Evolutionary conservation across 1,284 basidiomycete genomes (phyloP).

Genomic region (Austroboletus rostrupii): DNA sequence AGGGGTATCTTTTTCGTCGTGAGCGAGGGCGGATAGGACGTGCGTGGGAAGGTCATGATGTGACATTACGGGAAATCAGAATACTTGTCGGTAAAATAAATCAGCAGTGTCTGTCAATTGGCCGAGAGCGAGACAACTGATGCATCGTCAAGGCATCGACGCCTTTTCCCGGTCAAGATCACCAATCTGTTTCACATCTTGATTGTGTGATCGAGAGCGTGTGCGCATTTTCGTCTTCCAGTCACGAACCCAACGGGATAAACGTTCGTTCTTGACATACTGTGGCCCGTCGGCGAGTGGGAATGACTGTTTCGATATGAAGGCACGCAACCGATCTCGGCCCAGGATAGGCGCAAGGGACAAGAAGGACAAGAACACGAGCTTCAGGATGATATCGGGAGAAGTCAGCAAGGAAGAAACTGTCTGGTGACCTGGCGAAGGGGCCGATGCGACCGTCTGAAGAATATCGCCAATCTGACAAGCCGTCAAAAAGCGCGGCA

Average conservation of each 20-base stretch:
- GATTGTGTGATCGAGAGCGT: constrained; percentile 41
- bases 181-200: constrained; percentile 39
- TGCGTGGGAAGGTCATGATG: constrained; percentile 21
- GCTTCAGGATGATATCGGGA: constrained; percentile 69
- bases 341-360: constrained; percentile 76
- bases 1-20: constrained; percentile 31
- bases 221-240: constrained; percentile 51
- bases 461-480: constrained; percentile 76
- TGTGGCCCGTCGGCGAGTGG: constrained; percentile 21
- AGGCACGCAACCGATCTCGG: constrained; percentile 54
- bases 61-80: constrained; percentile 23
- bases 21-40: constrained; percentile 9
- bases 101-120: constrained; percentile 11
- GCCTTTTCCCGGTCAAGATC: constrained; percentile 47
- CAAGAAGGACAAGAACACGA: constrained; percentile 67
- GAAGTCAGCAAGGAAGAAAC: constrained; percentile 69
- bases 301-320: constrained; percentile 44
- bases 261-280: constrained; percentile 34
- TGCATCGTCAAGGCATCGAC: constrained; percentile 26
- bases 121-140: constrained; percentile 13
- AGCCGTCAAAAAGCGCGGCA: constrained; percentile 4
- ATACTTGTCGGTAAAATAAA: constrained; percentile 22
- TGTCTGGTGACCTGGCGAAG: constrained; percentile 63
- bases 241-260: constrained; percentile 54
- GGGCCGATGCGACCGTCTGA: constrained; percentile 68